Evolutionary conservation across 176 grass and related monocot species (phyloP).

Genomic region (Guadua angustifolia): DNA sequence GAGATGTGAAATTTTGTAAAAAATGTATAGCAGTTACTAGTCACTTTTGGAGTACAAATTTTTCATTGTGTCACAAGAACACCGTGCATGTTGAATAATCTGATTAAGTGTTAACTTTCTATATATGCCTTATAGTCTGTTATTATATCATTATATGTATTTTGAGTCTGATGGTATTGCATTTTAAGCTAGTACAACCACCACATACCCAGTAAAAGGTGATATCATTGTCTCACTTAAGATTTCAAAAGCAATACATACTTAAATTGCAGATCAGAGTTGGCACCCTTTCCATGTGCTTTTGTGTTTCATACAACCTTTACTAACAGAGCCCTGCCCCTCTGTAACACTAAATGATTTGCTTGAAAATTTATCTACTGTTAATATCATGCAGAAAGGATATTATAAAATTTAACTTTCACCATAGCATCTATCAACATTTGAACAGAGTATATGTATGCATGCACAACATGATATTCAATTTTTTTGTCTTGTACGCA

Average conservation of each 20-base stretch:
- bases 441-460: not conserved
- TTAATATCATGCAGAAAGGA: not conserved
- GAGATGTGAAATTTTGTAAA: not conserved
- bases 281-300: not conserved
- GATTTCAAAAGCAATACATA: not conserved
- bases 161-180: not conserved
- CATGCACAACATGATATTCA: not conserved
- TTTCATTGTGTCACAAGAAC: not conserved
- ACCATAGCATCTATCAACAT: not conserved
- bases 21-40: not conserved
- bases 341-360: not conserved
- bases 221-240: not conserved
- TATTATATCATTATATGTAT: conserved; percentile 7
- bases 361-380: not conserved
- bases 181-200: not conserved
- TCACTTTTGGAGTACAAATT: not conserved
- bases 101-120: not conserved
- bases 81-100: not conserved
- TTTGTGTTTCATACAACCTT: not conserved
- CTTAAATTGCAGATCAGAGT: not conserved
- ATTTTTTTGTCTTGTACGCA: not conserved
- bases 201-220: not conserved
- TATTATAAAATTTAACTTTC: conserved; percentile 3
- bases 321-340: not conserved
- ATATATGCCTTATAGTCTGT: not conserved